Evolutionary conservation across 768 basidiomycete species (phyloP), one percentile per base, ranked within the genome.

Genomic region (Boletus barrowsii): DNA sequence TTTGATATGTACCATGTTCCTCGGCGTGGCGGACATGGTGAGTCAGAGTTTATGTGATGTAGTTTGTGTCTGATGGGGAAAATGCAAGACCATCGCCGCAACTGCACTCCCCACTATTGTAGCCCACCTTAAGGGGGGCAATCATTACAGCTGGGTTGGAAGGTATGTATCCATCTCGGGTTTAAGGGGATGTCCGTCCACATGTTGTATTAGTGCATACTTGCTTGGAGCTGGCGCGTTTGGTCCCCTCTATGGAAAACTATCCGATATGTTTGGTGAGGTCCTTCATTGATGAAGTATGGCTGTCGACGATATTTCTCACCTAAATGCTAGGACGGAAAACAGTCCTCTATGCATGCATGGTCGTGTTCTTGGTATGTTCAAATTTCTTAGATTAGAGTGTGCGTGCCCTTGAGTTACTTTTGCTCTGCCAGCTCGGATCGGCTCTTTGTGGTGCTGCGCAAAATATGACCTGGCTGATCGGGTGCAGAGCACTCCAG

Each of bases 371-470:
- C 68, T 67, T 92, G 71, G 83, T 89, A 10, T 39, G n/a, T 39
- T 35, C 13, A n/a, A n/a, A n/a, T 33, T 42, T 26, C 14, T 8
- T n/a, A 15, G 5, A 15, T 26, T 22, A 3, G 9, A 45, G 13
- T n/a, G 5, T 22, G 35, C 9, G 2, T 15, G 10, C 14, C 11
- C 0, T 36, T 49, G 32, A 10, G 41, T 60, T 17, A 56, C n/a
- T n/a, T 26, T 24, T 15, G 10, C 17, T 15, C 17, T 17, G 13
- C 33, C 59, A 88, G 87, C 64, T 89, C 56, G 89, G 88, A 35
- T 90, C 88, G 10, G 88, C 87, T 3, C 72, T 93, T 40, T 92
- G 88, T 61, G 91, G 90, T 10, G 85, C 87, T 8, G 89, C 91
- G 0, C 86, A 93, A 66, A 83, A 54, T 54, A 87, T 92, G 81